phyloP scores from a whole-genome alignment of 179 eudicot genomes.

The Spinacia oleracea region DNA sequence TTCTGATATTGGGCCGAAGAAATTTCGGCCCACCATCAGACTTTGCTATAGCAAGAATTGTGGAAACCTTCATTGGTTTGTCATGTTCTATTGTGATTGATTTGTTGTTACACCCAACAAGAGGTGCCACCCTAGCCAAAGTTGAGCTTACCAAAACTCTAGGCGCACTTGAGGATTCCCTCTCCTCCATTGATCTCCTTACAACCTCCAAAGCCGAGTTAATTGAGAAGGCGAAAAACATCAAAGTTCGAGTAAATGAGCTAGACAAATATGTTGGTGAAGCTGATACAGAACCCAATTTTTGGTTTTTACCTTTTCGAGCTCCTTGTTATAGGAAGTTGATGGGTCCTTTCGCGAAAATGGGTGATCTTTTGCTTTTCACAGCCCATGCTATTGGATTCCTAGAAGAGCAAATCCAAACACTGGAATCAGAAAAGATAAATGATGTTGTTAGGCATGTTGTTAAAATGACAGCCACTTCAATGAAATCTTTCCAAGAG shows the following conservation, averaged over 20 bases:
- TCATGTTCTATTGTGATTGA: slow-evolving; percentile 61
- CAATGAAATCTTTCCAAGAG: slow-evolving; percentile 50
- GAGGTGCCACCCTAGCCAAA: slow-evolving; percentile 72
- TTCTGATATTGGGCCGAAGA: slow-evolving; percentile 65
- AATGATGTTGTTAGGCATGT: slow-evolving; percentile 49
- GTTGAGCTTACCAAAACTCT: slow-evolving; percentile 49
- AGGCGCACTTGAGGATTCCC: slow-evolving; percentile 30
- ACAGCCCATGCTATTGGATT: slow-evolving; percentile 40
- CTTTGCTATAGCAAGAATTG: slow-evolving; percentile 73
- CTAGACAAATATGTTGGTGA: slow-evolving; percentile 53
- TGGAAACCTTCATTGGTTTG: slow-evolving; percentile 76
- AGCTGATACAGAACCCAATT: slow-evolving; percentile 77
- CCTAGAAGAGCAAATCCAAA: slow-evolving; percentile 39
- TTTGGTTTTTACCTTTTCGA: slow-evolving; percentile 75
- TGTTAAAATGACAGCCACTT: slow-evolving; percentile 34
- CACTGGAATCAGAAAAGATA: slow-evolving; percentile 33
- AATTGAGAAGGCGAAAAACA: slow-evolving; percentile 31
- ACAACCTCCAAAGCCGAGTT: slow-evolving; percentile 17
- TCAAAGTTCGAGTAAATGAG: slow-evolving; percentile 41
- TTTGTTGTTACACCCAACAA: slow-evolving; percentile 56
- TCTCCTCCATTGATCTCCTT: slow-evolving; percentile 30
- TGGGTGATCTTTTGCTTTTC: slow-evolving; percentile 48
- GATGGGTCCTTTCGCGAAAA: slow-evolving; percentile 48
- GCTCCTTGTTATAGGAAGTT: slow-evolving; percentile 50
- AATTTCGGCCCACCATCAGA: slow-evolving; percentile 65